Evolutionary conservation across 768 basidiomycete species (phyloP), one percentile per base, ranked within the genome.

Genomic region (Postia placenta): DNA sequence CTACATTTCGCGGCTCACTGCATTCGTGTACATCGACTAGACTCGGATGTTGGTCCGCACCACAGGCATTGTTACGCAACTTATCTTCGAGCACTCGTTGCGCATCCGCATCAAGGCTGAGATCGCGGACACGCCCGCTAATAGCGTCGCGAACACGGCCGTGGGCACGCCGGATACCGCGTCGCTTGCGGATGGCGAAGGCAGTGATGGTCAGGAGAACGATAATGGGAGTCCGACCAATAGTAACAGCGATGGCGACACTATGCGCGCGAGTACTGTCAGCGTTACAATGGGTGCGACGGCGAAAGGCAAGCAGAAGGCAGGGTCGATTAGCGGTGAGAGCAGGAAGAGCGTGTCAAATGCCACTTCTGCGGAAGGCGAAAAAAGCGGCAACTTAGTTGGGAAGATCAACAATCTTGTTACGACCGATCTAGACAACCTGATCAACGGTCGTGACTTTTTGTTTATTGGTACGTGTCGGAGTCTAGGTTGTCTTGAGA

Each of bases 361-460:
- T 26, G 49, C 49, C 15, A 17, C 23, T 12, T 38, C 56, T 38
- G 28, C 27, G 9, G 45, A 40, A 0, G 12, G 24, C 11, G 35
- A 37, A 15, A 42, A 30, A 15, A 30, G 50, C 33, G 42, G 66
- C 7, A 83, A 84, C 57, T 65, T 88, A 19, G 24, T 81, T 37
- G 87, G 88, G 9, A 85, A 80, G 60, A 83, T 90, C 61, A 89
- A 84, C 61, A 89, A 87, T 47, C 65, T 89, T 4, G 78, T 87
- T 35, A 81, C 85, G 5, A 80, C 35, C 7, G 48, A 49, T 26
- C n/a, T 49, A 20, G 58, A 52, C 44, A 62, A 59, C 36, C 42
- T 68, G 12, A 42, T 60, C 15, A 56, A 60, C 2, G 66, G 59
- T 12, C 60, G 64, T 14, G 59, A 64, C 42, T 63, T 62, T 41